Evolutionary conservation across 306 rosid species (phyloP).

Genomic region (Calophaca sinica): DNA sequence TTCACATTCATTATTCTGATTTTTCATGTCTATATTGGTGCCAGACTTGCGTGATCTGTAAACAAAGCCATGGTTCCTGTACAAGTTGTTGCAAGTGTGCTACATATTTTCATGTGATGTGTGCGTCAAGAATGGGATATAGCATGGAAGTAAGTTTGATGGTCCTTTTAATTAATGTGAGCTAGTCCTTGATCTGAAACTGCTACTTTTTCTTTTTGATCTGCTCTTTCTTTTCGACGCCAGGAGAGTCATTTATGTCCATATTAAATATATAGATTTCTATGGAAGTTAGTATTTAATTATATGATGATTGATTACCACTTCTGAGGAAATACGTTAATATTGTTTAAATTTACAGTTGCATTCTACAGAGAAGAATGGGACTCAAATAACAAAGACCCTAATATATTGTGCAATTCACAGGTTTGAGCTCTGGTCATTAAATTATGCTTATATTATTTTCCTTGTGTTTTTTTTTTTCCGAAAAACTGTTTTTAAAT

Average conservation of each 20-base stretch:
- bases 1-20: slow-evolving; percentile 19
- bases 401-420: slow-evolving; percentile 82
- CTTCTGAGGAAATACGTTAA: slow-evolving; percentile 42
- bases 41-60: slow-evolving; percentile 86
- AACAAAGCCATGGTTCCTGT: slow-evolving; percentile 92
- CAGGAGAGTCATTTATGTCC: neutral
- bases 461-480: slow-evolving; percentile 2
- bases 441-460: slow-evolving; percentile 6
- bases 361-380: slow-evolving; percentile 75
- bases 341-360: slow-evolving; percentile 65
- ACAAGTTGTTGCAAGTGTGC: slow-evolving; percentile 89
- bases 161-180: slow-evolving; percentile 32
- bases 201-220: neutral
- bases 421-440: slow-evolving; percentile 61
- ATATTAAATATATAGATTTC: neutral
- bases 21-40: slow-evolving; percentile 44
- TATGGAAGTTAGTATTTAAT: slow-evolving; percentile 16
- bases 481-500: slow-evolving; percentile 6
- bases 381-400: slow-evolving; percentile 63
- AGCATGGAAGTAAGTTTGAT: slow-evolving; percentile 79
- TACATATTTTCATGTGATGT: slow-evolving; percentile 83
- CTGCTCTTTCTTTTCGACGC: slow-evolving; percentile 8
- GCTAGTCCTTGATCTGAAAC: slow-evolving; percentile 19
- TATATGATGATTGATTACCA: neutral
- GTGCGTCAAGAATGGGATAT: slow-evolving; percentile 91